phyloP scores from a whole-genome alignment of 805 yeast species.

The Wickerhamomyces silvicola region DNA sequence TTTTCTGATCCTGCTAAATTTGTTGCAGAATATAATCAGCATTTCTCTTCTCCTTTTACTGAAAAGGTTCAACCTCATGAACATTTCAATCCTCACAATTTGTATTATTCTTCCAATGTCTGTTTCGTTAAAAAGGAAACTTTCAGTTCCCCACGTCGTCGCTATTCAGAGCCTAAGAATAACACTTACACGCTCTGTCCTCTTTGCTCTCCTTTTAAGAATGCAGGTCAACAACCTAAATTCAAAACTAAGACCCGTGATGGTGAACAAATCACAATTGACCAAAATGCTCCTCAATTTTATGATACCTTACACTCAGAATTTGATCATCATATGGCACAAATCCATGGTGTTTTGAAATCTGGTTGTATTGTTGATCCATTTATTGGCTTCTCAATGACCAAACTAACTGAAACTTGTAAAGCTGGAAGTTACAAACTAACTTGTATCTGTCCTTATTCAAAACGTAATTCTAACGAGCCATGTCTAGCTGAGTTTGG shows the following conservation, averaged over 20 bases:
- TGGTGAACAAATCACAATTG: not conserved
- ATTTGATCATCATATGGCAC: constrained; percentile 5
- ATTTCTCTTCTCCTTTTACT: no score
- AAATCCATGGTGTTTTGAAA: constrained; percentile 4
- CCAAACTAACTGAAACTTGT: no score
- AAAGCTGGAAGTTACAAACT: no score
- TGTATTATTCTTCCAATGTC: constrained; percentile 3
- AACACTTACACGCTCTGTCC: constrained; percentile 6
- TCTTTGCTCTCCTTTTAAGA: constrained; percentile 3
- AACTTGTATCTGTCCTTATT: no score
- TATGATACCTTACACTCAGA: constrained; percentile 5
- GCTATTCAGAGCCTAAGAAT: not conserved
- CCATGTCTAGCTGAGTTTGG: no score
- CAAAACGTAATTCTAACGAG: no score
- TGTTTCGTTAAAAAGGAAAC: constrained; percentile 2
- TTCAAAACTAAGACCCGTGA: not conserved
- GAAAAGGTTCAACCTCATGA: not conserved
- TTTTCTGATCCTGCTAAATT: no score
- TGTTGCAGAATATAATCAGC: no score
- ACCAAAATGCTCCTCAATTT: constrained; percentile 2
- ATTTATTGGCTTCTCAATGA: no score
- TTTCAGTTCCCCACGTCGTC: not conserved
- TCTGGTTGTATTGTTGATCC: constrained; percentile 1
- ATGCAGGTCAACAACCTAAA: no score
- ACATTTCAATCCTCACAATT: not conserved